Base-by-base conservation (phyloP, 192 early-diverging fungal genomes). In the Gamsiella multidivaricata region DNA sequence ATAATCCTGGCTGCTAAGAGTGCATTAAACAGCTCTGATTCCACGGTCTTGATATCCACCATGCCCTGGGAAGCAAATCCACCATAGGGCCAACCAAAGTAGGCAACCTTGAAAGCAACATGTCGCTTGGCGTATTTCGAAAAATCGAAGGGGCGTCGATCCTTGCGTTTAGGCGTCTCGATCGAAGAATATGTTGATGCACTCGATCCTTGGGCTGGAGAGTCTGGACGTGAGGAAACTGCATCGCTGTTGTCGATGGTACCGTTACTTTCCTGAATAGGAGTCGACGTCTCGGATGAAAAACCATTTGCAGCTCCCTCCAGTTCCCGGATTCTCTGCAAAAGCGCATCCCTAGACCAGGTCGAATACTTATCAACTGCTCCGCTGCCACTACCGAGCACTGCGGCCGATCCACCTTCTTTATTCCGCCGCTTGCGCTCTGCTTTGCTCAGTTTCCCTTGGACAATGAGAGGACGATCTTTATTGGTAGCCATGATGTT, bases 1-100 rank as follows among this genome's bases (percentile, higher is more conserved):
- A 99, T 93, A 42, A 99, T 82, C 59, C 89, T 90, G 50, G 93
- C 88, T 5, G 87, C 88, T 28, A 86, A 70, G 11, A 99, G 78
- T 1, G 96, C 95, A 28, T 89, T 72, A 70, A 97, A 95, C n/a
- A 99, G 61, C 65, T 91, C 88, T 17, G 88, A 90, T 80, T 99
- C 97, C 8, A 99, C 85, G 5, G 94, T 93, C 23, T 88, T 91
- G 29, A 86, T 79, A 9, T 73, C 65, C 34, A 88, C 83, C 20
- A 87, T 56, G 11, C 70, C 89, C 62, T 95, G 94, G 0, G 89
- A 82, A 3, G 94, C 94, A 61, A 96, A 89, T 34, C 95, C 96
- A 69, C 89, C 83, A 84, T 96, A 98, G 28, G 89, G 82, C 92
- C 92, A 95, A 3, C 96, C 96, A 72, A 97, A 86, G 80, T 98